Evolutionary conservation across 2,329 filamentous ascomycete species (phyloP), one percentile per base, ranked within the genome.

Genomic region (Fusarium coffeatum): DNA sequence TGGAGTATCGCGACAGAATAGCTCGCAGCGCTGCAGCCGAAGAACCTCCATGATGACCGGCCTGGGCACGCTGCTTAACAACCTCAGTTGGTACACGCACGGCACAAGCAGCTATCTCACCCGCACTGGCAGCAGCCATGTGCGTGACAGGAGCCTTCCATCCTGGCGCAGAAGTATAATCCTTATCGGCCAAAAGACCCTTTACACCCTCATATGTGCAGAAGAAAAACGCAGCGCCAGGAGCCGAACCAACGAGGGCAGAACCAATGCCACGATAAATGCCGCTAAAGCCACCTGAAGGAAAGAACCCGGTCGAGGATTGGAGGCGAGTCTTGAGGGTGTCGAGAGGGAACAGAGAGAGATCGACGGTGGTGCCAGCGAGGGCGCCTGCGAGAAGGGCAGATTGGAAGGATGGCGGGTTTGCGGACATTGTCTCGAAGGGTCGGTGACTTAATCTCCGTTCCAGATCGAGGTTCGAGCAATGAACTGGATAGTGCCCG

Each of bases 271-370:
- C 96, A 47, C 93, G 91, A 84, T 99, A 99, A 75, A 98, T 93
- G 66, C 95, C 94, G 51, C 87, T 87, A 86, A 98, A 94, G 76
- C 95, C 95, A 78, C 96, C 95, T 5, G 91, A 90, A 59, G 92
- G 86, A 77, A 93, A 89, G 84, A 97, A 94, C 79, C 91, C 90
- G 59, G 86, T 79, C 49, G 88, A 88, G 69, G 94, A 93, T 83
- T 99, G 96, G 9, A 99, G 93, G 18, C 96, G 94, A 45, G 97
- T 99, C 84, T 99, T 99, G 78, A 99, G 90, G 0, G 96, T 99
- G 87, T 99, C 97, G 85, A 99, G 93, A 1, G 96, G 96, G 85
- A 93, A 99, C 78, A 99, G 93, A 59, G 94, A 94, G 76, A 97
- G 90, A 87, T 99, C 96, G 81, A 98, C 96, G 16, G 94, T 97